phyloP scores from a whole-genome alignment of 139 green algal species.

The Tetradesmus obliquus region DNA sequence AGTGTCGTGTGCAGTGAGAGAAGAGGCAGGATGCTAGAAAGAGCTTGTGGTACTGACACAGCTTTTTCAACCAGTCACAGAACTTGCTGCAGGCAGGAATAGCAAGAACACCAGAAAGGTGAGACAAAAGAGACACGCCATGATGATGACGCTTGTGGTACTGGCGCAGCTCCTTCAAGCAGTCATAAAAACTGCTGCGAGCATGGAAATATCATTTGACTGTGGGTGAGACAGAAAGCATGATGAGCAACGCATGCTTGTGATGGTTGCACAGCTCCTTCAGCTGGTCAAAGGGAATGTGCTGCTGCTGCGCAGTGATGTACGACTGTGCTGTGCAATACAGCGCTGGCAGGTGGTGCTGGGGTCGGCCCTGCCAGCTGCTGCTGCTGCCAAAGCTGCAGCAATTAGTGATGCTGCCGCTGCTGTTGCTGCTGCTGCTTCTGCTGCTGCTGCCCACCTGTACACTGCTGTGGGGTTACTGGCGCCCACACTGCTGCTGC shows the following conservation, averaged over 20 bases:
- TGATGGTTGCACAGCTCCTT: conserved; percentile 74
- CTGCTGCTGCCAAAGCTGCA: not conserved
- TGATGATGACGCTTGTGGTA: too few species aligned
- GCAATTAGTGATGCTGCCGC: not conserved
- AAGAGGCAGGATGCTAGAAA: conserved; percentile 52
- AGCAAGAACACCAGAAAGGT: not conserved
- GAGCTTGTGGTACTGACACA: conserved; percentile 81
- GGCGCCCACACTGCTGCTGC: conserved; percentile 58
- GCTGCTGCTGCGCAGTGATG: too few species aligned
- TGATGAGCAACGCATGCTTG: too few species aligned
- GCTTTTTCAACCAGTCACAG: conserved; percentile 45
- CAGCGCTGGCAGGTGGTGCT: too few species aligned
- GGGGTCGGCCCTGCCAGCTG: not conserved
- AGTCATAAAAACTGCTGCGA: too few species aligned
- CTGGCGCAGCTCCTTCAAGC: too few species aligned
- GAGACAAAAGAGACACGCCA: not conserved
- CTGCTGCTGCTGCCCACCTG: conserved; percentile 28
- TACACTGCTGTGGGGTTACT: conserved; percentile 63
- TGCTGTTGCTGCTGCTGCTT: not conserved
- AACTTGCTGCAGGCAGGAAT: conserved; percentile 72
- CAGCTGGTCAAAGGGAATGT: conserved; percentile 75
- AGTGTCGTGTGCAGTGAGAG: not conserved
- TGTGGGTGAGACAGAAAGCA: too few species aligned
- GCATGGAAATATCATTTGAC: too few species aligned
- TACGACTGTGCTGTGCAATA: not conserved